Conservation (phyloP, 202 grass and related monocot genomes). For the Setaria italica region DNA sequence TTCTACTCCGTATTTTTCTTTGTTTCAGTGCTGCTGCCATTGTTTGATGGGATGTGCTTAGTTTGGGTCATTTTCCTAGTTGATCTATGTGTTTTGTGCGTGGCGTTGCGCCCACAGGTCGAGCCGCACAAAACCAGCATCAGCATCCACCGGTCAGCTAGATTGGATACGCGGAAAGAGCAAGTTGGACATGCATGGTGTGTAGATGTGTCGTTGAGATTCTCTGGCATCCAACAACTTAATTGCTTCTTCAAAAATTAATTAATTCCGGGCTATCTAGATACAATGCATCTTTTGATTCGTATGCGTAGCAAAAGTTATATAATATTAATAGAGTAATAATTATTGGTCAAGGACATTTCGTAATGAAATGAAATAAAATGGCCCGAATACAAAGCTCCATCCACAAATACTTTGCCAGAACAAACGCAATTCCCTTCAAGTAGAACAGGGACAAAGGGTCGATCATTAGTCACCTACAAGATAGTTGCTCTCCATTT, state of each 20-base stretch:
- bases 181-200: background rate
- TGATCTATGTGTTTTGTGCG: too few species aligned
- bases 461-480: background rate
- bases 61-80: too few species aligned
- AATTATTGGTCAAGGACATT: too few species aligned
- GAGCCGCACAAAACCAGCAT: background rate
- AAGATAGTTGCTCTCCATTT: background rate
- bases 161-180: background rate
- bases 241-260: too few species aligned
- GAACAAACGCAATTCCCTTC: background rate
- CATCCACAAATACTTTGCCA: background rate
- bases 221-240: background rate
- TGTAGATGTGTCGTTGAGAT: background rate
- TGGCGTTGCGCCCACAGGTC: constrained; percentile 2
- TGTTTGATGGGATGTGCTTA: too few species aligned
- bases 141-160: background rate
- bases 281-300: too few species aligned
- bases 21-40: too few species aligned
- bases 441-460: background rate
- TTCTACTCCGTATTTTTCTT: too few species aligned
- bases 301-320: too few species aligned
- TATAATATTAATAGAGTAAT: too few species aligned
- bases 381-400: background rate
- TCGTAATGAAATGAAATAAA: too few species aligned
- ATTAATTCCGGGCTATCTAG: too few species aligned